Percentiles rank a stretch among this genome's conserved stretches.
These are phyloP conservation scores for Takakia lepidozioides DNA, from an alignment of 225 moss, liverwort and hornwort genomes.

Conservation along the genomic window DNA sequence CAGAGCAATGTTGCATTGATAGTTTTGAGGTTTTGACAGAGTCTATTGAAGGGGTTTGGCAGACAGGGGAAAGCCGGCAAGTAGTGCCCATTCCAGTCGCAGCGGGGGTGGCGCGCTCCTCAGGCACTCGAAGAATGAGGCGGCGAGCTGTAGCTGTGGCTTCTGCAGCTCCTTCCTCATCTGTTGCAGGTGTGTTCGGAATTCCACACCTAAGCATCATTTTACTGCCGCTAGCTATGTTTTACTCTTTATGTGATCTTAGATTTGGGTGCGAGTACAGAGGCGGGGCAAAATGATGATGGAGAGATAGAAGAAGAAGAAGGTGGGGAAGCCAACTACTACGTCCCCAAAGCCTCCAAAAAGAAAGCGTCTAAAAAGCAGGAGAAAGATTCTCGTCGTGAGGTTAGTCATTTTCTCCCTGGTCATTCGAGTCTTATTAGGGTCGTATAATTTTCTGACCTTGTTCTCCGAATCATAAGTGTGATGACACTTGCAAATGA, in stretches of 20 bases:
- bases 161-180: constrained; percentile 37
- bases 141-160: constrained; percentile 19
- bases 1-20: not conserved
- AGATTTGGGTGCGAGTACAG: not conserved
- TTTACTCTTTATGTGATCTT: not conserved
- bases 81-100: constrained; percentile 5
- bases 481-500: too few relatives aligned
- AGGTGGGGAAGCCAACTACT: constrained; percentile 38
- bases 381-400: constrained; percentile 75
- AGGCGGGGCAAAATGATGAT: constrained; percentile 35
- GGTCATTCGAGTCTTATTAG: not conserved
- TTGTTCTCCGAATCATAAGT: too few relatives aligned
- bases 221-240: too few relatives aligned
- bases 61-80: constrained; percentile 11
- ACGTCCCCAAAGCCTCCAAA: constrained; percentile 58
- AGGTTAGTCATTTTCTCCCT: constrained; percentile 29
- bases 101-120: constrained; percentile 13
- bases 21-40: not conserved
- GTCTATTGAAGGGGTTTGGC: constrained; percentile 2
- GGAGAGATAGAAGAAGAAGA: constrained; percentile 32
- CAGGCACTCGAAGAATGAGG: constrained; percentile 28
- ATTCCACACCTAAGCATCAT: not conserved
- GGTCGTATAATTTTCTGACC: not conserved
- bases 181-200: constrained; percentile 16
- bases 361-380: constrained; percentile 76